Evolutionary conservation across 495 filamentous ascomycete genomes (phyloP), one percentile per base, ranked within the genome.

Genomic region (Podospora pseudoanserina): DNA sequence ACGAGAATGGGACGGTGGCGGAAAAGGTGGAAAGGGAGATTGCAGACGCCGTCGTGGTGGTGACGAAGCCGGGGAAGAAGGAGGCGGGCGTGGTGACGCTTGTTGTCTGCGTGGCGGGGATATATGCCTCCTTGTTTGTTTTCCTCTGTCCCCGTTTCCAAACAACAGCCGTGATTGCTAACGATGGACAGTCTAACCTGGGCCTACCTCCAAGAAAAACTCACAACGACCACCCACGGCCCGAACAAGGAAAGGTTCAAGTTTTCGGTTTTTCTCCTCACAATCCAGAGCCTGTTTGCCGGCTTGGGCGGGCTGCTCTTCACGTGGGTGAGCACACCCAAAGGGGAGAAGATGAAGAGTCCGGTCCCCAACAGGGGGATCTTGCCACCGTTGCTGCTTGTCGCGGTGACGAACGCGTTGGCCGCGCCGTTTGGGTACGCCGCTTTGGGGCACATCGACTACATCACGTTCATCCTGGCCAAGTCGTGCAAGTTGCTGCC

Each of bases 401-500:
- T 99, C 65, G 91, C 93, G 71, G 80, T 97, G 60, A 96, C 91
- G 26, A 90, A 89, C 70, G 91, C 92, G 1, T 91, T 99, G 68
- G 92, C 94, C 20, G 91, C 89, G 5, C 95, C 95, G 32, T 98
- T 99, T 72, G 95, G 95, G 70, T 99, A 99, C 80, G 94, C 94
- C 57, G 89, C 88, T 60, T 89, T 99, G 58, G 86, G 89, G 53
- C 94, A 99, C 78, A 94, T 98, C 81, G 95, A 98, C 86, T 99
- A 98, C 84, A 90, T 99, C 75, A 99, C 95, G 23, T 99, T 94
- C 83, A 94, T 97, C 78, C 92, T 99, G 27, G 96, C 95, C 71
- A 99, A 99, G 78, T 91, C 88, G 63, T 99, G 95, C 90, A 99
- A 99, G 79, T 86, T 99, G 19, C 89, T 99, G 11, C 95, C 95